Percentiles rank a stretch among this genome's conserved stretches.
Evolutionary conservation across 2,329 filamentous ascomycete species (phyloP).

Genomic region (Rhinocladiella mackenziei): DNA sequence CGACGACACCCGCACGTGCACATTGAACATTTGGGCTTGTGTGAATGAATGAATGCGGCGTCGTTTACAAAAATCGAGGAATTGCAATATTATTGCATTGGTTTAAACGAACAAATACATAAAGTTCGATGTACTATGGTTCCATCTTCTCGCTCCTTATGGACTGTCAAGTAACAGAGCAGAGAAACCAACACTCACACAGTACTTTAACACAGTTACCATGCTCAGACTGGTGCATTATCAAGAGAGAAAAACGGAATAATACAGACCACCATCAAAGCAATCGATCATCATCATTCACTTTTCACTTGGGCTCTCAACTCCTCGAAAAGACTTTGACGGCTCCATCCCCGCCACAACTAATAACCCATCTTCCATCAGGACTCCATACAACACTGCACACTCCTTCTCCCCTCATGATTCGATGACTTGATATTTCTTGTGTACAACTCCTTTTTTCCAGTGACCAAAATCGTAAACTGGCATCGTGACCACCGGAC

Average conservation of each 20-base stretch:
- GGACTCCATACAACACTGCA: constrained; percentile 94
- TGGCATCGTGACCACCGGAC: constrained; percentile 92
- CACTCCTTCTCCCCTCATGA: constrained; percentile 94
- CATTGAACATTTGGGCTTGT: too few species aligned
- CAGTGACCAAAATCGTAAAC: constrained; percentile 91
- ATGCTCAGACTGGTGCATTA: background rate
- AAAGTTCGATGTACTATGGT: too few species aligned
- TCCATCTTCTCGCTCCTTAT: too few species aligned
- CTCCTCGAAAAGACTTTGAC: constrained; percentile 72
- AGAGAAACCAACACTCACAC: too few species aligned
- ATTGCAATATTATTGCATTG: too few species aligned
- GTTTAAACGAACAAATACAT: too few species aligned
- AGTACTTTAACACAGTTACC: too few species aligned
- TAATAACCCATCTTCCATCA: constrained; percentile 91
- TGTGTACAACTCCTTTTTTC: constrained; percentile 95
- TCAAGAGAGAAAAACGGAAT: background rate
- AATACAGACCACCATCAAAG: constrained; percentile 5
- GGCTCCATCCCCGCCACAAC: constrained; percentile 88
- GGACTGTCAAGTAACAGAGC: too few species aligned
- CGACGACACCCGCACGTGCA: too few species aligned
- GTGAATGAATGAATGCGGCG: too few species aligned
- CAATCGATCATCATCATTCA: constrained; percentile 1
- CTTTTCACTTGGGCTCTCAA: constrained; percentile 4
- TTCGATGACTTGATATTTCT: constrained; percentile 85
- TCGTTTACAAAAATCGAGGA: too few species aligned